These are phyloP conservation scores for Volvox carteri DNA, from an alignment of 163 green algal genomes.

Conservation along the genomic window DNA sequence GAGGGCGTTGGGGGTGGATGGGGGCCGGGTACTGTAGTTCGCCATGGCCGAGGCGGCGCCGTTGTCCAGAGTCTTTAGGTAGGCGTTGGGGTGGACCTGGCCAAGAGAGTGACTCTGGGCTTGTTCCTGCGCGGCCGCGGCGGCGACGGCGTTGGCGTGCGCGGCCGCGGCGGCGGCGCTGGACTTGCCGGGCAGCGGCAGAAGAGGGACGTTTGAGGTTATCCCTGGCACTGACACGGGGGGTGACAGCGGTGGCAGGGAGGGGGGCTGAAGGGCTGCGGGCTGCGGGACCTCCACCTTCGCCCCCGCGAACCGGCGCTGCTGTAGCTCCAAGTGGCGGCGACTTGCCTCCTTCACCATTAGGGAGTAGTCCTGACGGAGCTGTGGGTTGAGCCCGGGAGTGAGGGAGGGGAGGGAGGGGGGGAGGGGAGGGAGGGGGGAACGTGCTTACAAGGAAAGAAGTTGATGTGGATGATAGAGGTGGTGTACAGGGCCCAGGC, in stretches of 20 bases:
- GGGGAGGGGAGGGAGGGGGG: neutral
- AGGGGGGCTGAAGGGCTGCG: neutral
- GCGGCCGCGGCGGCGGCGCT: neutral
- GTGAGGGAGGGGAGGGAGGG: too few relatives aligned
- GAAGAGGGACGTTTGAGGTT: neutral
- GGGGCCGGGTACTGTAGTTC: constrained; percentile 19
- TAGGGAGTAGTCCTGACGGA: constrained; percentile 39
- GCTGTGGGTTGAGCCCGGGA: constrained; percentile 8
- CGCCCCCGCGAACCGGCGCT: constrained; percentile 42
- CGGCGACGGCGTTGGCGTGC: neutral
- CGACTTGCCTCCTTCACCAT: constrained; percentile 51
- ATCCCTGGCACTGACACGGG: neutral
- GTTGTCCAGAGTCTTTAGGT: constrained; percentile 40
- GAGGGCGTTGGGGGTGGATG: constrained; percentile 2
- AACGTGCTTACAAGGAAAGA: too few relatives aligned
- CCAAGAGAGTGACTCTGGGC: constrained; percentile 22
- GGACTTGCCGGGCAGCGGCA: neutral
- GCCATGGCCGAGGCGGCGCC: constrained; percentile 16
- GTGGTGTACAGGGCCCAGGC: too few relatives aligned
- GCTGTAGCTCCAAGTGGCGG: constrained; percentile 54
- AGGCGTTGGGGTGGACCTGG: constrained; percentile 47
- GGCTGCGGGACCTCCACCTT: constrained; percentile 42
- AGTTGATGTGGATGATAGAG: too few relatives aligned
- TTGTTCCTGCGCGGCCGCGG: neutral
- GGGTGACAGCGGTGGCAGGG: constrained; percentile 6